These are phyloP conservation scores for Talaromyces sp. DNA, from an alignment of 2,329 filamentous ascomycete genomes.

Conservation along the genomic window DNA sequence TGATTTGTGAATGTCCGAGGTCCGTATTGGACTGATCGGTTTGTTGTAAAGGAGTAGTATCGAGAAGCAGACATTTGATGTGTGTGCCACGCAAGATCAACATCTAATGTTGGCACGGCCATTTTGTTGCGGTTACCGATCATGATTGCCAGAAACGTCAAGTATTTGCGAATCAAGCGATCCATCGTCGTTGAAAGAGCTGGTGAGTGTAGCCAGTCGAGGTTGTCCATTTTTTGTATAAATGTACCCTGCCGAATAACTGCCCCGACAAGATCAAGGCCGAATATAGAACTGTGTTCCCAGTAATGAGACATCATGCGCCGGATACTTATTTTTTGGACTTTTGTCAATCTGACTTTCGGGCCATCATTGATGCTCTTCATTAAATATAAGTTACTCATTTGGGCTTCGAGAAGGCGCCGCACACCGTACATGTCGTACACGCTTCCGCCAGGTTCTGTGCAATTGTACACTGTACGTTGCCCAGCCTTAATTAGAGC, in stretches of 20 bases:
- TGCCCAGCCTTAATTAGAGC: not conserved
- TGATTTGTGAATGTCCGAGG: conserved; percentile 2
- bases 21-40: not conserved
- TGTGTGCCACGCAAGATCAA: conserved; percentile 32
- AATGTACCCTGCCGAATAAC: conserved; percentile 39
- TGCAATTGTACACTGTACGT: not conserved
- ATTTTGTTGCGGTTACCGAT: conserved; percentile 26
- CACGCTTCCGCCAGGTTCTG: not conserved
- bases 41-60: conserved; percentile 2
- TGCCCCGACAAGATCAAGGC: conserved; percentile 34
- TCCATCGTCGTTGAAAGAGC: conserved; percentile 50
- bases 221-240: conserved; percentile 60
- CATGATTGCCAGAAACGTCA: conserved; percentile 40
- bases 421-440: not conserved
- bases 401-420: not conserved
- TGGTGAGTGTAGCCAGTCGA: conserved; percentile 69
- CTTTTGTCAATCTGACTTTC: not conserved
- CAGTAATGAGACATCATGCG: conserved; percentile 40
- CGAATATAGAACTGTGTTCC: conserved; percentile 33
- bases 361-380: not conserved
- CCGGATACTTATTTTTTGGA: conserved; percentile 14
- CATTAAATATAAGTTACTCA: not conserved
- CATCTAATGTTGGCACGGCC: conserved; percentile 29
- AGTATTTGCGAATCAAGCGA: conserved; percentile 54
- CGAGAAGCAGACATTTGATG: conserved; percentile 21